Evolutionary conservation across 306 rosid species (phyloP).

Genomic region (Rosa multiflora): DNA sequence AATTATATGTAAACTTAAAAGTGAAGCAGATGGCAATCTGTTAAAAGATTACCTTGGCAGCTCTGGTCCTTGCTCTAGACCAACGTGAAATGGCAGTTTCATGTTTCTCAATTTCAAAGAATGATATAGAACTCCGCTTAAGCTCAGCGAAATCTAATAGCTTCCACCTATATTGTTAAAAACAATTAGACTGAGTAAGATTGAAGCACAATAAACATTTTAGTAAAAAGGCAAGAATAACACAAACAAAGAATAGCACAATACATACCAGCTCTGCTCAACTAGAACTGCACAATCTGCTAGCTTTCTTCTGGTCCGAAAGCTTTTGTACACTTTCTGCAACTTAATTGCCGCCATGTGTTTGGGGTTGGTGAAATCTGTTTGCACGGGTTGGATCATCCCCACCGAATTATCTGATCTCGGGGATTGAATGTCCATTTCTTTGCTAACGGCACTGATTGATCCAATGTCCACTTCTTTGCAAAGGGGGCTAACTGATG

Average conservation of each 20-base stretch:
- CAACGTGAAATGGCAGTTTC: constrained; percentile 96
- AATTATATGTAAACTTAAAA: constrained; percentile 8
- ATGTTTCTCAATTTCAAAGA: constrained; percentile 91
- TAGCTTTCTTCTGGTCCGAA: constrained; percentile 89
- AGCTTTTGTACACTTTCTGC: constrained; percentile 99
- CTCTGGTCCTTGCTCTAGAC: constrained; percentile 98
- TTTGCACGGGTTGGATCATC: constrained; percentile 35
- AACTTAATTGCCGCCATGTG: constrained; percentile 87
- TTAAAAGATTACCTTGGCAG: constrained; percentile 72
- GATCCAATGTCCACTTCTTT: constrained; percentile 39
- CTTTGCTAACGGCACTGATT: constrained; percentile 41
- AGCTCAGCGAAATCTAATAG: constrained; percentile 95
- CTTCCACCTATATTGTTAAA: constrained; percentile 73
- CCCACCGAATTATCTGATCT: constrained; percentile 38
- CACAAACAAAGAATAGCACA: constrained; percentile 1
- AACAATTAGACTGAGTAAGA: constrained; percentile 29
- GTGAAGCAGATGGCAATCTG: neutral
- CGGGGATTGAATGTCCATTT: constrained; percentile 35
- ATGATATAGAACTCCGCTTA: constrained; percentile 88
- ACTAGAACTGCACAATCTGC: constrained; percentile 99
- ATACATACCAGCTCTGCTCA: constrained; percentile 92
- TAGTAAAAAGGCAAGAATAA: constrained; percentile 3
- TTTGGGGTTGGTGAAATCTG: constrained; percentile 66
- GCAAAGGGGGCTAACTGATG: constrained; percentile 31
- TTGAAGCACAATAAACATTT: constrained; percentile 3